Evolutionary conservation across 2,329 filamentous ascomycete genomes (phyloP).

Genomic region (Plenodomus biglobosus): DNA sequence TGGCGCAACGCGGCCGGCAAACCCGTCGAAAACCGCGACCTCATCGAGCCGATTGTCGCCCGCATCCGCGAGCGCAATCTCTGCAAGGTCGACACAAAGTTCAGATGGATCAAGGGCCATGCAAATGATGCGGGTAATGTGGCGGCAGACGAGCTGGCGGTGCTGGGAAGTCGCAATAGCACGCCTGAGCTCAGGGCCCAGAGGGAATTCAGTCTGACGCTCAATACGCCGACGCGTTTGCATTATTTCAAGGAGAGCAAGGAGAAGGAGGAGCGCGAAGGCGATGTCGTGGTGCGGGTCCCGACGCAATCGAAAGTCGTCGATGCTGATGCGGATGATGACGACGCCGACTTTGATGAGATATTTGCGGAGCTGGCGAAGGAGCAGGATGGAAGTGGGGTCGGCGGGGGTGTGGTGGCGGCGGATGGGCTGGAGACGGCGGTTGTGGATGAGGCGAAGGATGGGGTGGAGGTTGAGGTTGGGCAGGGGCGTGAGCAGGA

Average conservation of each 20-base stretch:
- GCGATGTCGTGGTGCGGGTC: no score
- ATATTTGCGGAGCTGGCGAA: background rate
- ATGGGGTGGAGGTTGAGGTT: background rate
- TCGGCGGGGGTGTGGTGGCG: background rate
- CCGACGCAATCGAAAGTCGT: background rate
- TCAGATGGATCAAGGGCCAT: constrained; percentile 92
- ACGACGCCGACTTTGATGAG: background rate
- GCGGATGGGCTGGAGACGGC: background rate
- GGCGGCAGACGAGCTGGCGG: constrained; percentile 65
- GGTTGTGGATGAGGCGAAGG: background rate
- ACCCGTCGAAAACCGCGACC: constrained; percentile 81
- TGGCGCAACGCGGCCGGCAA: constrained; percentile 76
- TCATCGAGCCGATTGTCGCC: constrained; percentile 71
- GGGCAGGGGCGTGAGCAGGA: background rate
- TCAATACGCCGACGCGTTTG: constrained; percentile 4
- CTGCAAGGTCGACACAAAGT: constrained; percentile 60
- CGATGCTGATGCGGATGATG: background rate
- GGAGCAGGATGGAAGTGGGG: background rate
- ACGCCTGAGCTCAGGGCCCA: constrained; percentile 15
- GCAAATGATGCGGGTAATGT: constrained; percentile 70
- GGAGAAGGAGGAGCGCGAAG: background rate
- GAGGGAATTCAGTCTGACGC: constrained; percentile 12
- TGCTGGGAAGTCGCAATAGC: constrained; percentile 18
- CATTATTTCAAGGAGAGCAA: background rate
- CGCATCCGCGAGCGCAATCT: constrained; percentile 68